Conservation (phyloP, 352 stramenopile species). For the Pythium volutum region DNA sequence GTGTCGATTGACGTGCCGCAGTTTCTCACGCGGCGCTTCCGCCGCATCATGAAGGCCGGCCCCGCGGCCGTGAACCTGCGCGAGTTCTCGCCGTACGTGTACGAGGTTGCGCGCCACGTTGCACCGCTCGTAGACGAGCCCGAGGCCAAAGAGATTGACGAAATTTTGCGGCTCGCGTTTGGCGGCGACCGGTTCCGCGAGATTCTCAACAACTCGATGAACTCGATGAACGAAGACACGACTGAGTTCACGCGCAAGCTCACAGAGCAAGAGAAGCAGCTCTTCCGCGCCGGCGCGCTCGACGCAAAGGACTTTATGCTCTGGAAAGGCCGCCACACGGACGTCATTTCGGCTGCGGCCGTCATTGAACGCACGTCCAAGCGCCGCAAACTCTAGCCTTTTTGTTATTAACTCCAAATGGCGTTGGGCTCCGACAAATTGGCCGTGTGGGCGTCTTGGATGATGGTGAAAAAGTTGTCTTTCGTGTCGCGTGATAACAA, state of each 20-base stretch:
- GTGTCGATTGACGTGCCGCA: conserved; percentile 55
- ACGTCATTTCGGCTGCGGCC: conserved; percentile 52
- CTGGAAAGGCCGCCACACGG: conserved; percentile 73
- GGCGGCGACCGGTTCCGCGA: conserved; percentile 71
- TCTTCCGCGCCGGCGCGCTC: conserved; percentile 60
- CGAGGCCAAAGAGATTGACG: conserved; percentile 56
- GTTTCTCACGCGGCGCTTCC: conserved; percentile 70
- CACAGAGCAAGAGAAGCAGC: conserved; percentile 61
- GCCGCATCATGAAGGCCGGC: conserved; percentile 77
- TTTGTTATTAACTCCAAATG: conserved; percentile 45
- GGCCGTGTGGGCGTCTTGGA: conserved; percentile 45
- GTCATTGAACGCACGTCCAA: conserved; percentile 63
- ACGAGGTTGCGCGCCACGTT: conserved; percentile 62
- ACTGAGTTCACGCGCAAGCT: conserved; percentile 80
- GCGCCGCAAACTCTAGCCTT: conserved; percentile 43
- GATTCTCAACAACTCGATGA: conserved; percentile 85
- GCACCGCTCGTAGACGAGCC: conserved; percentile 47
- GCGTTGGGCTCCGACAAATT: conserved; percentile 31
- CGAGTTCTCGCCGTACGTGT: conserved; percentile 73
- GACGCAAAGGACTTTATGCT: conserved; percentile 73
- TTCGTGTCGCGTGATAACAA: conserved; percentile 25
- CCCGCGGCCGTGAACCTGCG: conserved; percentile 71
- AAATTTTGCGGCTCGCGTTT: conserved; percentile 77
- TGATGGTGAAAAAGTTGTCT: conserved; percentile 78
- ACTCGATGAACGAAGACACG: conserved; percentile 77